Evolutionary conservation across 1,284 basidiomycete genomes (phyloP).

Genomic region (Malassezia caprae): DNA sequence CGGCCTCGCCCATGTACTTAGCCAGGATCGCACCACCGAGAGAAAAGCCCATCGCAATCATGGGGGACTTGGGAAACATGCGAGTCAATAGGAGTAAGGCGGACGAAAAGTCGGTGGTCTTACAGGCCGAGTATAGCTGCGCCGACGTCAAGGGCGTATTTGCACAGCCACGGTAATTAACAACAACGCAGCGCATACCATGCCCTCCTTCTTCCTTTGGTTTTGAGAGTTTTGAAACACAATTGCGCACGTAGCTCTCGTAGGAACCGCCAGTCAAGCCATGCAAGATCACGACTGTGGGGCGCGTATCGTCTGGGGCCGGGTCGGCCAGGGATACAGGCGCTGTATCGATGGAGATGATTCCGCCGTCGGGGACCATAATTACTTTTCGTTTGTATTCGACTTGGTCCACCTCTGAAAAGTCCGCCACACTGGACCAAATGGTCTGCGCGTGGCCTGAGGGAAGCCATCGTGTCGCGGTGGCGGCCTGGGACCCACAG

Average conservation of each 20-base stretch:
- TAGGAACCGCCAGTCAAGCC: constrained; percentile 45
- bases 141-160: constrained; percentile 62
- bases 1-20: constrained; percentile 82
- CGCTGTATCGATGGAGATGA: constrained; percentile 35
- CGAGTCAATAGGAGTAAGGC: constrained; percentile 67
- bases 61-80: constrained; percentile 65
- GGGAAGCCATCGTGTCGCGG: constrained; percentile 29
- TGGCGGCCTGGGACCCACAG: constrained; percentile 16
- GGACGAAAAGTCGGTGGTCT: constrained; percentile 75
- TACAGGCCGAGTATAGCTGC: constrained; percentile 67
- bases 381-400: constrained; percentile 37
- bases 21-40: constrained; percentile 85
- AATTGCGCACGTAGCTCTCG: constrained; percentile 43
- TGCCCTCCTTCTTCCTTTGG: constrained; percentile 25
- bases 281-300: constrained; percentile 40
- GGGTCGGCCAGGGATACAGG: constrained; percentile 19
- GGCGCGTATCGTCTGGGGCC: constrained; percentile 17
- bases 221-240: constrained; percentile 32
- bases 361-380: constrained; percentile 42
- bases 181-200: constrained; percentile 56
- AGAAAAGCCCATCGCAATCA: constrained; percentile 83
- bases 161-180: constrained; percentile 75
- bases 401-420: constrained; percentile 29
- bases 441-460: constrained; percentile 43
- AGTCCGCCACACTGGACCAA: constrained; percentile 33